phyloP scores from a whole-genome alignment of 352 stramenopile genomes.

The Ochromonadaceae sp. region DNA sequence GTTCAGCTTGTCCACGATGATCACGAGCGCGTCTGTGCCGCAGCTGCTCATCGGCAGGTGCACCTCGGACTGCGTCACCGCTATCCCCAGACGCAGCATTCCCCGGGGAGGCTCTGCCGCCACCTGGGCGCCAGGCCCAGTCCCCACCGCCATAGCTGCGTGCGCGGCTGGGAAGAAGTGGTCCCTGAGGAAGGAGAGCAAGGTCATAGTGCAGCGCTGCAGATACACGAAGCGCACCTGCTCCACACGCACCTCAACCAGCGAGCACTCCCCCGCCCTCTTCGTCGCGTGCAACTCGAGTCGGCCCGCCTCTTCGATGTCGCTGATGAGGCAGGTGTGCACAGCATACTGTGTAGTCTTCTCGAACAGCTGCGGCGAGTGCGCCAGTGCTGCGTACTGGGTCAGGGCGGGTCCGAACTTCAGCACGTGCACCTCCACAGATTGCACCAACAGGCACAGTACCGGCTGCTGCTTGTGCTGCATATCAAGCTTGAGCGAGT shows the following conservation, averaged over 20 bases:
- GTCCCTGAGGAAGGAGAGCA: neutral
- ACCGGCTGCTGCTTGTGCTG: no score
- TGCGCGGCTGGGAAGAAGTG: neutral
- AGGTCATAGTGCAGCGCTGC: neutral
- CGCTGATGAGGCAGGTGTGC: no score
- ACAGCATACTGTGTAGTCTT: no score
- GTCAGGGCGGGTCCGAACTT: no score
- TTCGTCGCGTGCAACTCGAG: no score
- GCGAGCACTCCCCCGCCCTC: no score
- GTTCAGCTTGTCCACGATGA: neutral
- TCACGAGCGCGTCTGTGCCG: neutral
- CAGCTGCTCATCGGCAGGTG: neutral
- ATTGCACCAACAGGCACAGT: no score
- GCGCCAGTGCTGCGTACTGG: no score
- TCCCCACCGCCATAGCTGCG: neutral
- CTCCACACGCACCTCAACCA: neutral
- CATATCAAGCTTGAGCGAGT: no score
- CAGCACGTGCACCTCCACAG: no score
- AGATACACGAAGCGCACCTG: conserved; percentile 3
- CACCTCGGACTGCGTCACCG: neutral
- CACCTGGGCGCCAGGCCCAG: neutral
- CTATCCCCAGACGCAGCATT: neutral
- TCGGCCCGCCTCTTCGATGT: no score
- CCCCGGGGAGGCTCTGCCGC: neutral
- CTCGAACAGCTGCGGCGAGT: no score